Base-by-base conservation (phyloP, 768 basidiomycete species). In the Tricholoma flavovirens region DNA sequence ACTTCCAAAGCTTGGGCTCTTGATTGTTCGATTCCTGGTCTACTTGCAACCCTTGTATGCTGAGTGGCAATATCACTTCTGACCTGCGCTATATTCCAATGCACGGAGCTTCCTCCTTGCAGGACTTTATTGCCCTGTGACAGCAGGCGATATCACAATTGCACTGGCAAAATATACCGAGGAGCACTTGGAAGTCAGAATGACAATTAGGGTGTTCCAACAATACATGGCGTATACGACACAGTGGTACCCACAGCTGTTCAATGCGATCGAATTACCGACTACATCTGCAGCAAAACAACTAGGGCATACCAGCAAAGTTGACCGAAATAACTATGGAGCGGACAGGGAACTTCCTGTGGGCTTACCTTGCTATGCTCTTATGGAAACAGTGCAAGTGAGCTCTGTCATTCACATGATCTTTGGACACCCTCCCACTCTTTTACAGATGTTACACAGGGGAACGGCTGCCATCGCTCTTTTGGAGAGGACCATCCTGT, bases 331-430 rank as follows among this genome's bases (percentile, higher is more conserved):
- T 7, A 55, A 64, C 48, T 64, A 66, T 55, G 64, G 58, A 8
- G 24, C 15, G 6, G 56, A 66, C 33, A 26, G n/a, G 2, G 15
- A 49, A 4, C 22, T 62, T 4, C 62, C 62, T 2, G 26, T n/a
- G n/a, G 53, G 56, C 11, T 51, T 61, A 15, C 58, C 60, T 36
- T 45, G 53, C 3, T 35, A 54, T 9, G 29, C 19, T 0, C 55
- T 63, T 17, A 40, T 62, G 24, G 12, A 15, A 10, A 56, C 54
- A 2, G 55, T 57, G 5, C 40, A 49, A 17, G 49, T 58, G 29
- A 64, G 62, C 32, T 54, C 33, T 4, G 54, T 58, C 7, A 57
- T 63, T 21, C 64, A 66, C 40, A 12, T 51, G 3, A 32, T 66
- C 0, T 49, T 58, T 12, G 51, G 60, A 2, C 53, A 57, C 17